These are phyloP conservation scores for Plenodomus biglobosus DNA, from an alignment of 2,329 filamentous ascomycete species.

Conservation along the genomic window DNA sequence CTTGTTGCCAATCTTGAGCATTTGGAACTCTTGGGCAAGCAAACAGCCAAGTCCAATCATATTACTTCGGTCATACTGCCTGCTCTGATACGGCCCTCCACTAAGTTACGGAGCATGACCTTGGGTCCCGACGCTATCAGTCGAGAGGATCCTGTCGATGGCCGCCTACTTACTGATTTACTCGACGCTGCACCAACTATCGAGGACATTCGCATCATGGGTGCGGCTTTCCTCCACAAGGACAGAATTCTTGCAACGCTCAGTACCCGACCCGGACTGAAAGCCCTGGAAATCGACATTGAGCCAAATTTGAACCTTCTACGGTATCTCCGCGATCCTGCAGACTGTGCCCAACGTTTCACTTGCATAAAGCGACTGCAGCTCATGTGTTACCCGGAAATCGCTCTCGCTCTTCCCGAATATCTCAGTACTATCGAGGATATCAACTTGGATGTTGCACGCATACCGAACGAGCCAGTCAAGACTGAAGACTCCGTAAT, in stretches of 20 bases:
- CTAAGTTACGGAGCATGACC: conserved; percentile 27
- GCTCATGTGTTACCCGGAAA: conserved; percentile 38
- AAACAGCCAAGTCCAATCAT: conserved; percentile 24
- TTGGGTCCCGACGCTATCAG: conserved; percentile 26
- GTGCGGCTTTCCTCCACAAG: conserved; percentile 25
- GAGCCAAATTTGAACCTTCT: conserved; percentile 31
- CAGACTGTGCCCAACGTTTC: conserved; percentile 20
- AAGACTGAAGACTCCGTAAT: conserved; percentile 21
- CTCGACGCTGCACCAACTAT: conserved; percentile 25
- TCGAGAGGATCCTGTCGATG: conserved; percentile 23
- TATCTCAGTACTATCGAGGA: conserved; percentile 29
- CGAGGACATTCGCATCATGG: conserved; percentile 27
- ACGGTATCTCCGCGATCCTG: conserved; percentile 21
- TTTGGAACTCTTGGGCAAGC: conserved; percentile 29
- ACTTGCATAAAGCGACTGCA: conserved; percentile 23
- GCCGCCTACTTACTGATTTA: conserved; percentile 20
- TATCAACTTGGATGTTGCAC: conserved; percentile 33
- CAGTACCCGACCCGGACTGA: conserved; percentile 25
- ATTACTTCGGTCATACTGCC: conserved; percentile 27
- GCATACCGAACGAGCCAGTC: conserved; percentile 20
- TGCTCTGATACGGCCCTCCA: conserved; percentile 22
- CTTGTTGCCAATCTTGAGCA: conserved; percentile 29
- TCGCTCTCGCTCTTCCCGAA: conserved; percentile 28
- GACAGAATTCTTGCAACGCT: conserved; percentile 32
- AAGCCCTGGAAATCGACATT: conserved; percentile 35